phyloP scores from a whole-genome alignment of 140 eudicot species.

The Stevia rebaudiana region DNA sequence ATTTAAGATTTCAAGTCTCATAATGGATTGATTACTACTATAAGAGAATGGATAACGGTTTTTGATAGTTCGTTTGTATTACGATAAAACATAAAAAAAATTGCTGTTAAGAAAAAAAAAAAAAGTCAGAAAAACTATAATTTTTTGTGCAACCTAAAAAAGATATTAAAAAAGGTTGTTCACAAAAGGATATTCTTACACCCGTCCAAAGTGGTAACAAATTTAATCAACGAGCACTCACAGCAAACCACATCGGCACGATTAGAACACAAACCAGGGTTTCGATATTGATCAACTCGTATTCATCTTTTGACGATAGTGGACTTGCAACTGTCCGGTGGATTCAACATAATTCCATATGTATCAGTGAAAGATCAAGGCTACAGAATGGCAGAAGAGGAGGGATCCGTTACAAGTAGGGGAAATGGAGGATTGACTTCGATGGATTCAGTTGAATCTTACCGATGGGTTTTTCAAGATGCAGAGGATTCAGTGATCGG shows the following conservation, averaged over 20 bases:
- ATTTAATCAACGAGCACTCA: neutral
- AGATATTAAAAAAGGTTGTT: neutral
- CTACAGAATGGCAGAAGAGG: slow-evolving; percentile 34
- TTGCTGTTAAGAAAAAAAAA: too few relatives aligned
- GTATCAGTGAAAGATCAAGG: neutral
- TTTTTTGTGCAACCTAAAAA: too few relatives aligned
- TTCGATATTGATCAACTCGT: neutral
- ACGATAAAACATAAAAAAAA: too few relatives aligned
- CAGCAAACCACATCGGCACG: neutral
- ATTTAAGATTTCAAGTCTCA: too few relatives aligned
- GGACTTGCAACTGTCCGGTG: slow-evolving; percentile 1
- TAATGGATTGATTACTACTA: too few relatives aligned
- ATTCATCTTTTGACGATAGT: neutral
- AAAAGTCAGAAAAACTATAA: too few relatives aligned
- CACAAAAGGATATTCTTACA: neutral
- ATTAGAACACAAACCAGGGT: slow-evolving; percentile 9
- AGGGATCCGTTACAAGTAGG: slow-evolving; percentile 40
- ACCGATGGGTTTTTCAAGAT: slow-evolving; percentile 67
- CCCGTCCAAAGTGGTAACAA: neutral
- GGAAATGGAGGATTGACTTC: slow-evolving; percentile 40
- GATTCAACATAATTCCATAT: neutral
- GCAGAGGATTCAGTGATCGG: slow-evolving; percentile 44
- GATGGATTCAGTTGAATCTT: slow-evolving; percentile 51
- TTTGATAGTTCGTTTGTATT: too few relatives aligned
- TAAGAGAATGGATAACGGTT: too few relatives aligned